phyloP scores from a whole-genome alignment of 2,329 filamentous ascomycete genomes.

The Elsinoe perseae region DNA sequence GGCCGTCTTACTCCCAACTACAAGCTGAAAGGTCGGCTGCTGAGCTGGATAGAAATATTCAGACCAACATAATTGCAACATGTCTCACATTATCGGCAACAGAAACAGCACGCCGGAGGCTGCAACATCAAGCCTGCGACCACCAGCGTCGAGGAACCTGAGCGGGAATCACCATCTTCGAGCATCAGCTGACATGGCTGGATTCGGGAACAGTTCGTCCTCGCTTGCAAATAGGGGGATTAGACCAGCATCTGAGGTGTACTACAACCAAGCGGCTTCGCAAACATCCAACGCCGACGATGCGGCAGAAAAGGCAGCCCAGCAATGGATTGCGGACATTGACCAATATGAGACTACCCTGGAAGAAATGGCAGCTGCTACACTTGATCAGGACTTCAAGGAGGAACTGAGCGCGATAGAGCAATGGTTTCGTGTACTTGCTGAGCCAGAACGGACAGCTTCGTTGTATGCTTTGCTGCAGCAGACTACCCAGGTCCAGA shows the following conservation, averaged over 20 bases:
- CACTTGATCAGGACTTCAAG: constrained; percentile 99
- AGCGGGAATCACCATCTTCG: constrained; percentile 78
- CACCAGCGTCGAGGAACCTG: constrained; percentile 69
- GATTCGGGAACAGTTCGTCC: constrained; percentile 53
- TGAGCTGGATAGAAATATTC: neutral
- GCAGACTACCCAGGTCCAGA: constrained; percentile 98
- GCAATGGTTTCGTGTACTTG: constrained; percentile 97
- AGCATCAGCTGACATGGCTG: constrained; percentile 92
- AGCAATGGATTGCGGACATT: constrained; percentile 98
- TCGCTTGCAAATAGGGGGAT: constrained; percentile 68
- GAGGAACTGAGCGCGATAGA: constrained; percentile 98
- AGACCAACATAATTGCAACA: constrained; percentile 24
- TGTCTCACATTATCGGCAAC: constrained; percentile 55
- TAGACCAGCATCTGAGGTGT: constrained; percentile 87
- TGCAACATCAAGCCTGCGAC: constrained; percentile 72
- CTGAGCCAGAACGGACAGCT: constrained; percentile 91
- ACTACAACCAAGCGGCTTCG: constrained; percentile 69
- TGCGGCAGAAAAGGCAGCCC: constrained; percentile 82
- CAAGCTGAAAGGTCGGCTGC: neutral
- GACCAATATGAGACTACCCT: constrained; percentile 98
- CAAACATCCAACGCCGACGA: constrained; percentile 66
- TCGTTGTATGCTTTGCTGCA: constrained; percentile 91
- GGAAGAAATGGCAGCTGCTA: constrained; percentile 97
- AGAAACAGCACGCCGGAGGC: constrained; percentile 96
- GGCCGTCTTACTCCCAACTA: neutral